phyloP scores from a whole-genome alignment of 106 monocot species.

The Acorus gramineus region DNA sequence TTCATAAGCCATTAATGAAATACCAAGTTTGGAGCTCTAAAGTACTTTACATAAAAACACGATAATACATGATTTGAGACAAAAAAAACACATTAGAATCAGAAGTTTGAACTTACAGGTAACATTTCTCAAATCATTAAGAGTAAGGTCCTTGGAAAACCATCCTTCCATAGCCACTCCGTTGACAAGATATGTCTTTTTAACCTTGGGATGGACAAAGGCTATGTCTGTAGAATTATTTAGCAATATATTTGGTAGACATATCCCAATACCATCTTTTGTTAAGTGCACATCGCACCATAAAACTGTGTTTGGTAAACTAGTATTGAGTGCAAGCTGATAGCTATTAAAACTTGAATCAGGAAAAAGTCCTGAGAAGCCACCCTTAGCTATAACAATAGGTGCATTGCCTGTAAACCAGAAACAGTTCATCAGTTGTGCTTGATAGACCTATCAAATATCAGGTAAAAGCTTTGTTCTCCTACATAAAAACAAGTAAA shows the following conservation, averaged over 20 bases:
- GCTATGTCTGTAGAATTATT: conserved; percentile 28
- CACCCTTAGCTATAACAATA: conserved; percentile 37
- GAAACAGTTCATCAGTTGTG: neutral
- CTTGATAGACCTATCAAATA: neutral
- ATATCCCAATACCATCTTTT: conserved; percentile 39
- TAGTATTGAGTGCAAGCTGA: neutral
- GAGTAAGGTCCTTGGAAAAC: conserved; percentile 35
- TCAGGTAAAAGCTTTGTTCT: neutral
- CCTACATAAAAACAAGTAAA: neutral
- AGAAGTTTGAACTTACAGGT: conserved; percentile 22
- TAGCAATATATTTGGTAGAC: conserved; percentile 30
- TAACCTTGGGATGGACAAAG: neutral
- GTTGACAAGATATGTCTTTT: conserved; percentile 21
- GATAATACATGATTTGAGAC: neutral
- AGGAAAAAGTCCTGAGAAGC: conserved; percentile 56
- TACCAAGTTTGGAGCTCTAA: too few species aligned
- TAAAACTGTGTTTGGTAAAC: conserved; percentile 7
- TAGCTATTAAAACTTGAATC: conserved; percentile 34
- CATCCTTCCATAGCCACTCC: conserved; percentile 17
- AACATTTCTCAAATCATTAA: conserved; percentile 16
- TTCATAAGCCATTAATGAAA: too few species aligned
- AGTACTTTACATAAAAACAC: neutral
- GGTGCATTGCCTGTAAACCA: conserved; percentile 34
- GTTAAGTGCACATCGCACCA: conserved; percentile 56
- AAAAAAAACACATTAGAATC: neutral